Evolutionary conservation across 768 basidiomycete species (phyloP).

Genomic region (Hygrocybe punicea): DNA sequence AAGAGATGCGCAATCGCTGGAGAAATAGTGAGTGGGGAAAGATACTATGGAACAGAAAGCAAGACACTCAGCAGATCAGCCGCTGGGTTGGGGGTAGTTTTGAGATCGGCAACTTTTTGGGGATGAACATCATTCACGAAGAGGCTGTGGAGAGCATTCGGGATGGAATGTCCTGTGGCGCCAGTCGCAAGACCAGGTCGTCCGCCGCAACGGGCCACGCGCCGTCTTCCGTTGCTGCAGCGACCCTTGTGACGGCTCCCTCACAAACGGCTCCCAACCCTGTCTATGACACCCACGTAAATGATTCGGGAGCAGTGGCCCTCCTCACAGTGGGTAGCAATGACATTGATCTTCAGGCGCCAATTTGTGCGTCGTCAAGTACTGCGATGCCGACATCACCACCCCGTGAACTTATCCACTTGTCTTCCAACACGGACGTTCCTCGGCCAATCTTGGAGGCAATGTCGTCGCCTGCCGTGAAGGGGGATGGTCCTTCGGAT

Average conservation of each 20-base stretch:
- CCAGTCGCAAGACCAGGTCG: background rate
- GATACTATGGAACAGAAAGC: constrained; percentile 39
- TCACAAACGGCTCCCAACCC: background rate
- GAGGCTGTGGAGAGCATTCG: constrained; percentile 17
- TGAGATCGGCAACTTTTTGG: constrained; percentile 73
- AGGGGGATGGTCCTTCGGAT: background rate
- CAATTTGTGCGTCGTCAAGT: constrained; percentile 14
- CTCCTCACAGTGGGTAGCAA: background rate
- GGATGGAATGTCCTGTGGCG: constrained; percentile 8
- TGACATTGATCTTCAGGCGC: background rate
- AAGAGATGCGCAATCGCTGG: constrained; percentile 62
- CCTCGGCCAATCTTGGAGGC: constrained; percentile 18
- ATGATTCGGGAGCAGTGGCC: background rate
- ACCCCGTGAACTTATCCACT: background rate
- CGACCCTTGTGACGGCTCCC: constrained; percentile 2
- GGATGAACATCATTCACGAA: constrained; percentile 55
- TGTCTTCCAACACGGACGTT: constrained; percentile 6
- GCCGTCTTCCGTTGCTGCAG: constrained; percentile 15
- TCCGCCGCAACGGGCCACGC: background rate
- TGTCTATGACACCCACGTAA: background rate
- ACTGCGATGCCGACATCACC: constrained; percentile 15
- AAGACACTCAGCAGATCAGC: constrained; percentile 27
- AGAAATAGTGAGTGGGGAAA: constrained; percentile 63
- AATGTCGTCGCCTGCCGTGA: constrained; percentile 12
- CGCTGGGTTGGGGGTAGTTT: constrained; percentile 74